Conservation (phyloP, 2,329 filamentous ascomycete genomes). For the Penicillium sp. region DNA sequence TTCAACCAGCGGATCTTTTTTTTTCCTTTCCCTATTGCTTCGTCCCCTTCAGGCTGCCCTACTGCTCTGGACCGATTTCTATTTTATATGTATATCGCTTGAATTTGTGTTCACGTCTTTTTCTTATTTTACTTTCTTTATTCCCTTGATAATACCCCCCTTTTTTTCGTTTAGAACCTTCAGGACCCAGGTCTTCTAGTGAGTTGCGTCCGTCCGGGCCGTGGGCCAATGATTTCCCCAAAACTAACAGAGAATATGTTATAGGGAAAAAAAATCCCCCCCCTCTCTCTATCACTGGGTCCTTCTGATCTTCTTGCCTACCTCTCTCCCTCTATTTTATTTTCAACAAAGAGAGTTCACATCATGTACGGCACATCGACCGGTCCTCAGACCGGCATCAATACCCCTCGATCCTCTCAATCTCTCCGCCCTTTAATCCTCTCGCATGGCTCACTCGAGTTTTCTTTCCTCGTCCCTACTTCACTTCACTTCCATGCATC, state of each 20-base stretch:
- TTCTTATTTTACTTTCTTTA: slow-evolving; percentile 5
- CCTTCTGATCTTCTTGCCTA: background rate
- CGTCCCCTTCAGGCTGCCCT: slow-evolving; percentile 4
- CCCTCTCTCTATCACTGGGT: slow-evolving; percentile 2
- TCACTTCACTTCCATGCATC: slow-evolving; percentile 94
- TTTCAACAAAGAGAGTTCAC: slow-evolving; percentile 25
- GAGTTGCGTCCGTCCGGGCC: background rate
- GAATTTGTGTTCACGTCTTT: slow-evolving; percentile 8
- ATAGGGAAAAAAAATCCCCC: background rate
- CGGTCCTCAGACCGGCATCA: slow-evolving; percentile 91
- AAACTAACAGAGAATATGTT: background rate
- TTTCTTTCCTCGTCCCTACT: slow-evolving; percentile 92
- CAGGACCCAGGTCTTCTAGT: background rate
- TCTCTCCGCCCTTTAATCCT: slow-evolving; percentile 90
- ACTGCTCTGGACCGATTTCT: slow-evolving; percentile 12
- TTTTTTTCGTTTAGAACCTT: background rate
- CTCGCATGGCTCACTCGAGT: slow-evolving; percentile 90
- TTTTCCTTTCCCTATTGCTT: slow-evolving; percentile 9
- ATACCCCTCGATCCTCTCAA: slow-evolving; percentile 89
- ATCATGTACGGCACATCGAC: slow-evolving; percentile 82
- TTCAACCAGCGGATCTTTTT: slow-evolving; percentile 32
- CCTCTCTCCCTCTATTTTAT: background rate
- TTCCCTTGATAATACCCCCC: slow-evolving; percentile 12
- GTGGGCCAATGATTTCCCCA: background rate
- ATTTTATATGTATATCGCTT: slow-evolving; percentile 11